Conservation (phyloP, 305 asterid genomes). For the Fraxinus ornus region DNA sequence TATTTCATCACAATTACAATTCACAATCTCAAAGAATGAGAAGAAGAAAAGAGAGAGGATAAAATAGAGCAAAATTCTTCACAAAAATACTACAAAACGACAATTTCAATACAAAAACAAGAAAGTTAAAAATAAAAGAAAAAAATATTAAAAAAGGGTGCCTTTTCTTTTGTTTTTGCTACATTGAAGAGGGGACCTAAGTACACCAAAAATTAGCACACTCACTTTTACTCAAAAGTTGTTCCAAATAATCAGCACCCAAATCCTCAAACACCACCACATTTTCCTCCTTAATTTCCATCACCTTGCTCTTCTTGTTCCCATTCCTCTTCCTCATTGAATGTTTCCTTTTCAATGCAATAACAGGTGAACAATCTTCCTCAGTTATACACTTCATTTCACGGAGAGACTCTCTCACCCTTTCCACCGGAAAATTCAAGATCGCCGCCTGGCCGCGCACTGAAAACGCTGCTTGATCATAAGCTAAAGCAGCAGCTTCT, state of each 20-base stretch:
- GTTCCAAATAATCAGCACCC: conserved; percentile 55
- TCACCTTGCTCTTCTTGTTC: conserved; percentile 19
- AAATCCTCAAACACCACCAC: conserved; percentile 52
- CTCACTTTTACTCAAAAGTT: conserved; percentile 38
- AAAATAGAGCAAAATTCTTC: not conserved
- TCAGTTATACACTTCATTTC: conserved; percentile 33
- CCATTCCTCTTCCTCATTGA: conserved; percentile 37
- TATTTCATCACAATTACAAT: not conserved
- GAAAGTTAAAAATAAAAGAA: not conserved
- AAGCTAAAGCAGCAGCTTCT: conserved; percentile 68
- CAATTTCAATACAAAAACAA: not conserved
- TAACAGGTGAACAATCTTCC: conserved; percentile 48
- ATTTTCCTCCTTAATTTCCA: conserved; percentile 30
- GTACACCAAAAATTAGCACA: conserved; percentile 7
- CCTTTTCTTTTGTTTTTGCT: not conserved
- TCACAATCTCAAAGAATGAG: not conserved
- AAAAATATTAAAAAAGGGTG: not conserved
- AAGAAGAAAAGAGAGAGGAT: not conserved
- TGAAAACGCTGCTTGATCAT: conserved; percentile 61
- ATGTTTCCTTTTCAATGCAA: conserved; percentile 47
- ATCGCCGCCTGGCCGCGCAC: conserved; percentile 50
- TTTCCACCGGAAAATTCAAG: conserved; percentile 56
- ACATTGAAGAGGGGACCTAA: not conserved
- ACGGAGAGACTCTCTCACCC: conserved; percentile 44
- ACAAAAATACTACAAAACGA: not conserved